Evolutionary conservation across 2,329 filamentous ascomycete genomes (phyloP).

Genomic region (Magnaporthiopsis rhizophila): DNA sequence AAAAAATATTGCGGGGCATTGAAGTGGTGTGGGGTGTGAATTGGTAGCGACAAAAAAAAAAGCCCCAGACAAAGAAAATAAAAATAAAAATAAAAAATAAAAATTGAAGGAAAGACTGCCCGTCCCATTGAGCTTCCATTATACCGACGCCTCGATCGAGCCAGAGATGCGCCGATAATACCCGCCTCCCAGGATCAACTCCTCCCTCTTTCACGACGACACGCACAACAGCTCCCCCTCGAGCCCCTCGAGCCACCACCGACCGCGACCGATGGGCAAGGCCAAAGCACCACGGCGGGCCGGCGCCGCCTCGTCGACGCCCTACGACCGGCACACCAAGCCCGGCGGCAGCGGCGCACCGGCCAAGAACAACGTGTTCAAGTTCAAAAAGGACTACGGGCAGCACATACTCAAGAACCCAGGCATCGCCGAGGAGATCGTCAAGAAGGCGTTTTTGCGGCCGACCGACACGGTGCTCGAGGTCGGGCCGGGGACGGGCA

Average conservation of each 20-base stretch:
- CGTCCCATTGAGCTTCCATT: neutral
- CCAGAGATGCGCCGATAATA: neutral
- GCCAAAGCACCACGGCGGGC: conserved; percentile 29
- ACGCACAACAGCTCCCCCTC: neutral
- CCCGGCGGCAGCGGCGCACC: conserved; percentile 15
- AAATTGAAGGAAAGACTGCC: neutral
- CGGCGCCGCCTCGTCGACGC: conserved; percentile 22
- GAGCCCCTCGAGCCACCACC: neutral
- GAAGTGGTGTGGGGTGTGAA: neutral
- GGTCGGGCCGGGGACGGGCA: conserved; percentile 80
- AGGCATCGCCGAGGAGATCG: conserved; percentile 35
- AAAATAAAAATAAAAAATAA: too few relatives aligned
- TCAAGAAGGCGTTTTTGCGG: conserved; percentile 81
- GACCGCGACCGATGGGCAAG: conserved; percentile 28
- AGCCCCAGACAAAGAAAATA: neutral
- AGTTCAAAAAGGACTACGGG: conserved; percentile 88
- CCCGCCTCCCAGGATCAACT: neutral
- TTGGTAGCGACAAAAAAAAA: neutral
- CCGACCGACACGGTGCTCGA: conserved; percentile 87
- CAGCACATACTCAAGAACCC: conserved; percentile 73
- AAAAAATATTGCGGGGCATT: neutral
- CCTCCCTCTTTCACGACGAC: neutral
- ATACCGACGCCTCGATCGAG: neutral
- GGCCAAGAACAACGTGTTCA: conserved; percentile 78
- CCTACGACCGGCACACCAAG: conserved; percentile 26